A percentile compares a stretch with the other conserved stretches of the same genome.
These are phyloP conservation scores for Cryptomeria japonica DNA, from an alignment of 75 land plant genomes.

Conservation along the genomic window DNA sequence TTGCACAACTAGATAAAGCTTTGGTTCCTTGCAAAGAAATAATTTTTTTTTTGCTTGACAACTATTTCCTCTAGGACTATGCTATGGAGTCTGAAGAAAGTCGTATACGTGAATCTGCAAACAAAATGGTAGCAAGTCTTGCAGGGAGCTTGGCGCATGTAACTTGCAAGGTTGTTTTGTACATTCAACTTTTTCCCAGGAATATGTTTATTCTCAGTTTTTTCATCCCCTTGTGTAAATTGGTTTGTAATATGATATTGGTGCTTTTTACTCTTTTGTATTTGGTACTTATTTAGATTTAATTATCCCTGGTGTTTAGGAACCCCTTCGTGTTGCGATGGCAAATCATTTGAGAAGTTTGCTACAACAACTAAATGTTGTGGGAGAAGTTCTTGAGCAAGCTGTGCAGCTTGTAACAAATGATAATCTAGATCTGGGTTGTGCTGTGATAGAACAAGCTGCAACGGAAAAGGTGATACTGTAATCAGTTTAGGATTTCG, in stretches of 20 bases:
- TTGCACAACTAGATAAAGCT: background rate
- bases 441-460: conserved; percentile 91
- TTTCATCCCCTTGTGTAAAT: background rate
- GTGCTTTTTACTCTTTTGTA: background rate
- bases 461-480: conserved; percentile 78
- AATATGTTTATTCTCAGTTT: background rate
- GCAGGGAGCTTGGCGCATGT: conserved; percentile 99
- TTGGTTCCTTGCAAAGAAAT: background rate
- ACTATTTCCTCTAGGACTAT: conserved; percentile 60
- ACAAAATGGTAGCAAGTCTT: conserved; percentile 92
- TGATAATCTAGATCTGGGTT: conserved; percentile 96
- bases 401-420: conserved; percentile 76
- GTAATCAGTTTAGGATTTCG: background rate
- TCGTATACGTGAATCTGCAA: conserved; percentile 75
- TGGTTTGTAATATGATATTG: background rate
- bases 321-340: conserved; percentile 88
- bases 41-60: background rate
- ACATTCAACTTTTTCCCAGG: background rate
- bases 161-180: conserved; percentile 80
- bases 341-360: conserved; percentile 61
- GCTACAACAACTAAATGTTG: conserved; percentile 52
- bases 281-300: background rate
- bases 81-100: conserved; percentile 93
- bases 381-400: conserved; percentile 68
- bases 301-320: conserved; percentile 35